Base-by-base conservation (phyloP, 352 stramenopile species). In the Pythium chondricola region DNA sequence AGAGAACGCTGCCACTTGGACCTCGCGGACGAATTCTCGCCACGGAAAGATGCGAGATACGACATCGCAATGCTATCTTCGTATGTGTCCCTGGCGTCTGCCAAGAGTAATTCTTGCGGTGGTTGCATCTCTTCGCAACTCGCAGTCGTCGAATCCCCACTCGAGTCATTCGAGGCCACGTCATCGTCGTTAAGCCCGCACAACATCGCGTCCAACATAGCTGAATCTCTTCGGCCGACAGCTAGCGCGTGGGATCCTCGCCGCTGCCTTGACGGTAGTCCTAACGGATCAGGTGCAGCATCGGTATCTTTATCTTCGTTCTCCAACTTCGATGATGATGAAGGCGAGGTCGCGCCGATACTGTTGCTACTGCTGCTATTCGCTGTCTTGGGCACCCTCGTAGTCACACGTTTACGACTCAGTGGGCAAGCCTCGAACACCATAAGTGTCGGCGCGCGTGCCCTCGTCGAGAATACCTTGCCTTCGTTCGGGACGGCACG, bases 391-490 rank as follows among this genome's bases (percentile, higher is more conserved):
- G n/a, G n/a, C n/a, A n/a, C n/a, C n/a, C n/a, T n/a, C n/a, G n/a
- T n/a, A 7, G 10, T 24, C 6, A 33, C 29, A 38, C 24, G 7
- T 13, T 26, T 18, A n/a, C 24, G 24, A 6, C n/a, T 48, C 14
- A 37, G 17, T 8, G 48, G 48, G 43, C 67, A 40, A 14, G 57
- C 64, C 36, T 73, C 64, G 48, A 73, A 73, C 45, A 70, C 64
- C 14, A 73, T 67, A 60, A 73, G 56, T 21, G 61, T 70, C 18
- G 64, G 64, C 11, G 64, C 64, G 9, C 64, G 56, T 13, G 52
- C 56, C 0, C 61, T 39, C 1, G 64, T 73, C 2, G 64, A 73
- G 13, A 73, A 73, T 32, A 73, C 64, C 52, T 70, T 73, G 24
- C 51, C 61, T 46, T 73, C 64, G 8, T 55, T 26, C 0, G 55